Percentiles rank a stretch among this genome's conserved stretches.
Evolutionary conservation across 2,329 filamentous ascomycete genomes (phyloP).

Genomic region (Aspergillus felis): DNA sequence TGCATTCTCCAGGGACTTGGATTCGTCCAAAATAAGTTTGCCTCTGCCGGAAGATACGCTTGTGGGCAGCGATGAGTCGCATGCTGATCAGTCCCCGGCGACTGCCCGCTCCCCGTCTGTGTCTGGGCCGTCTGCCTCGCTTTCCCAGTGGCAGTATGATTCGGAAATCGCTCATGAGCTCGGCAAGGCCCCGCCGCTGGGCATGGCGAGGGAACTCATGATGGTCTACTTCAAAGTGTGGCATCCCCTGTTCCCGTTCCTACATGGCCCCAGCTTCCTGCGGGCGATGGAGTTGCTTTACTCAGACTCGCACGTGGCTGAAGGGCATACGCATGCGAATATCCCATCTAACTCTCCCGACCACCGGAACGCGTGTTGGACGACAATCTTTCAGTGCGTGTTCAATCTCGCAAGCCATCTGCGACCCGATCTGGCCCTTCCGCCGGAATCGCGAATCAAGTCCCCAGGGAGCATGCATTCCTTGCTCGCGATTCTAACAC

Average conservation of each 20-base stretch:
- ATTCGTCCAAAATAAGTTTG: constrained; percentile 18
- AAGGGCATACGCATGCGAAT: background rate
- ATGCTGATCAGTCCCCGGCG: constrained; percentile 11
- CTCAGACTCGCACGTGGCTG: constrained; percentile 6
- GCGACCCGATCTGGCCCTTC: constrained; percentile 30
- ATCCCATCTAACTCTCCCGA: constrained; percentile 4
- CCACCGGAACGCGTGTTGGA: constrained; percentile 27
- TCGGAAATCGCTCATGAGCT: constrained; percentile 20
- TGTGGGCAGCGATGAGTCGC: constrained; percentile 23
- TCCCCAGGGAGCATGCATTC: constrained; percentile 37
- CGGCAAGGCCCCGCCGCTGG: constrained; percentile 25
- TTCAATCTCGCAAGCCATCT: constrained; percentile 46
- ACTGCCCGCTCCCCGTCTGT: constrained; percentile 6
- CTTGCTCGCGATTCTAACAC: constrained; percentile 36
- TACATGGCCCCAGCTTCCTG: constrained; percentile 49
- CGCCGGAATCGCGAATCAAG: constrained; percentile 34
- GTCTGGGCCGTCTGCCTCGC: constrained; percentile 8
- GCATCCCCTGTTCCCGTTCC: constrained; percentile 52
- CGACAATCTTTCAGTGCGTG: constrained; percentile 48
- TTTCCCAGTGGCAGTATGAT: constrained; percentile 27
- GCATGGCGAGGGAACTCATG: constrained; percentile 41
- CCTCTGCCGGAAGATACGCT: constrained; percentile 29
- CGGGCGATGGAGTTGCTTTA: constrained; percentile 45
- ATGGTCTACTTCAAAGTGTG: constrained; percentile 50
- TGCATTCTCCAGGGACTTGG: constrained; percentile 43